Conservation (phyloP, 192 early-diverging fungal species). For the Backusella tuberculispora region DNA sequence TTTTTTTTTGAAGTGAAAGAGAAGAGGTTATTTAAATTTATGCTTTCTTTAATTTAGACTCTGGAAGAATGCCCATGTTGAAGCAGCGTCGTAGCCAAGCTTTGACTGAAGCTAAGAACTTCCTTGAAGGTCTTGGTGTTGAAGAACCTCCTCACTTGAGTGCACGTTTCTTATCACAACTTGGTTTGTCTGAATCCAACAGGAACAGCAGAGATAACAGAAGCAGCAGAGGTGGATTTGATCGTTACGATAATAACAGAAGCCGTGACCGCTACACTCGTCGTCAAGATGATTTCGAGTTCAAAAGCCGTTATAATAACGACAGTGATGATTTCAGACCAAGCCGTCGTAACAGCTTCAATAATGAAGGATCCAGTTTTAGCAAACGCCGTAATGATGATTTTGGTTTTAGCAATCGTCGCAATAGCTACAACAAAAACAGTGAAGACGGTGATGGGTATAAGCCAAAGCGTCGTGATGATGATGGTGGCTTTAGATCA, state of each 20-base stretch:
- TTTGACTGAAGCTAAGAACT: conserved; percentile 44
- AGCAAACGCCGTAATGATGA: background rate
- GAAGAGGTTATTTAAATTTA: no score
- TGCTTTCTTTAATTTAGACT: conserved; percentile 34
- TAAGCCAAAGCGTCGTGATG: background rate
- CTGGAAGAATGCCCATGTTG: conserved; percentile 44
- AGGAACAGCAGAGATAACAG: background rate
- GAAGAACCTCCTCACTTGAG: conserved; percentile 48
- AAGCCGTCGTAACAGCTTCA: background rate
- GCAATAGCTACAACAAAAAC: background rate
- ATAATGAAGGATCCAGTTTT: background rate
- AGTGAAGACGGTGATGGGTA: background rate
- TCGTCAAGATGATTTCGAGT: background rate
- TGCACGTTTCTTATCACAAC: conserved; percentile 45
- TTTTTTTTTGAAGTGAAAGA: conserved; percentile 4
- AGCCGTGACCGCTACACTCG: background rate
- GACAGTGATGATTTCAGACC: background rate
- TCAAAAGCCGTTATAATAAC: background rate
- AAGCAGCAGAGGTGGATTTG: background rate
- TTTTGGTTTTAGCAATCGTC: background rate
- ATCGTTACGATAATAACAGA: background rate
- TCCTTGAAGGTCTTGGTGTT: conserved; percentile 50
- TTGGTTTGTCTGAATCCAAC: conserved; percentile 39
- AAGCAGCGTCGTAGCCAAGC: conserved; percentile 42
- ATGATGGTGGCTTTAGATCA: background rate